Evolutionary conservation across 2,329 filamentous ascomycete species (phyloP).

Genomic region (Ophiostoma novo-ulmi): DNA sequence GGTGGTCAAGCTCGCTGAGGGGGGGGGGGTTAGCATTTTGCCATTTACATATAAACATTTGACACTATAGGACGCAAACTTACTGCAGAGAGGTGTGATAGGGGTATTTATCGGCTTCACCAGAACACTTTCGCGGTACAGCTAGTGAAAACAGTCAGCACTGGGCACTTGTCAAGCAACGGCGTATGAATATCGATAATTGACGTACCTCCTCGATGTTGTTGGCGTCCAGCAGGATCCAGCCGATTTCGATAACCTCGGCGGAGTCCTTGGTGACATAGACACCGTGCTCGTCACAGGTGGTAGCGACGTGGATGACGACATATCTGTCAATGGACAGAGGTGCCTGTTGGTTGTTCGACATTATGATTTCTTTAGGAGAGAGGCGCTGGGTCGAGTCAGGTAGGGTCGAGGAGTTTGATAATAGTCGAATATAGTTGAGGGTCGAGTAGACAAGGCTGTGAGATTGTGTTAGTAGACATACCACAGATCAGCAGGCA

Average conservation of each 20-base stretch:
- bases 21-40: conserved; percentile 23
- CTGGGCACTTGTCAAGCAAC: background rate
- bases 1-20: conserved; percentile 85
- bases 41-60: background rate
- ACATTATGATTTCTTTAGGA: conserved; percentile 33
- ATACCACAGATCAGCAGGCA: background rate
- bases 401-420: background rate
- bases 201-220: conserved; percentile 76
- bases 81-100: conserved; percentile 97
- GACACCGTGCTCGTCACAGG: conserved; percentile 97
- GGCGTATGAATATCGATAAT: background rate
- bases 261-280: conserved; percentile 99
- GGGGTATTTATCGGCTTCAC: conserved; percentile 98
- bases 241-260: conserved; percentile 97
- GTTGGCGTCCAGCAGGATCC: conserved; percentile 92
- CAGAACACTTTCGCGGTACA: conserved; percentile 90
- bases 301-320: conserved; percentile 96
- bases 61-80: conserved; percentile 42
- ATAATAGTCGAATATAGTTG: background rate
- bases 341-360: conserved; percentile 44
- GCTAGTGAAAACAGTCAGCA: conserved; percentile 45
- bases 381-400: background rate
- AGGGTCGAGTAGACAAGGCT: background rate
- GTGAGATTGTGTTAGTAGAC: conserved; percentile 2
- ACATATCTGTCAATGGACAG: conserved; percentile 90